phyloP scores from a whole-genome alignment of 2,329 filamentous ascomycete genomes.

The Stagonosporopsis rhizophila region DNA sequence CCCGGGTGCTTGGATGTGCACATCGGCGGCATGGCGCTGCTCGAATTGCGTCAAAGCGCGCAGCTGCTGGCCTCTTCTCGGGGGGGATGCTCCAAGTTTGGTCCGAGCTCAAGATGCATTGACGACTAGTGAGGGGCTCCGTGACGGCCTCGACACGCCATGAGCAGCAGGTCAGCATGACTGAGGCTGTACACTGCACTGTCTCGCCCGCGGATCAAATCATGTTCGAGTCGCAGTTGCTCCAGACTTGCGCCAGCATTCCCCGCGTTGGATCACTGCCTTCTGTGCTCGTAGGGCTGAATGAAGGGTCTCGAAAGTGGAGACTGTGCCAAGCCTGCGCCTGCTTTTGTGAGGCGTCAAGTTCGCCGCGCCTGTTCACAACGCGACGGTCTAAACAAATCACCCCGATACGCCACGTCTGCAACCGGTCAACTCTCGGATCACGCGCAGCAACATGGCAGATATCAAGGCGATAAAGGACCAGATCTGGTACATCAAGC shows the following conservation, averaged over 20 bases:
- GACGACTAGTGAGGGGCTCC: neutral
- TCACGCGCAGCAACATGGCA: conserved; percentile 23
- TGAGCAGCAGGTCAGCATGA: conserved; percentile 4
- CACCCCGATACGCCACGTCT: neutral
- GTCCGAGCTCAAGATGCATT: conserved; percentile 8
- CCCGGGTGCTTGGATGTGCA: neutral
- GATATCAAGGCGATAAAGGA: conserved; percentile 38
- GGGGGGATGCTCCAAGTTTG: neutral
- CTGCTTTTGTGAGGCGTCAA: conserved; percentile 20
- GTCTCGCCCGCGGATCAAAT: neutral
- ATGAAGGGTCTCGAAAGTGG: conserved; percentile 17
- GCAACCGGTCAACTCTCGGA: neutral
- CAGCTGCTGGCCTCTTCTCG: neutral
- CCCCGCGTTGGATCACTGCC: conserved; percentile 5
- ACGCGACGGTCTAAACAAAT: neutral
- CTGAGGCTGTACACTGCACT: neutral
- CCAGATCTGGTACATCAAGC: conserved; percentile 36
- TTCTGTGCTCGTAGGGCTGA: conserved; percentile 25
- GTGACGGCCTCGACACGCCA: neutral
- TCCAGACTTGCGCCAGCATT: conserved; percentile 3
- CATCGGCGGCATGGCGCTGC: neutral
- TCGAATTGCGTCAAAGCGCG: neutral
- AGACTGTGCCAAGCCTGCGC: conserved; percentile 21
- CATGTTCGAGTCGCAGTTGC: neutral
- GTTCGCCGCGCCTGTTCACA: conserved; percentile 19